Conservation (phyloP, 2,329 filamentous ascomycete species). For the Curvularia verruculosa region DNA sequence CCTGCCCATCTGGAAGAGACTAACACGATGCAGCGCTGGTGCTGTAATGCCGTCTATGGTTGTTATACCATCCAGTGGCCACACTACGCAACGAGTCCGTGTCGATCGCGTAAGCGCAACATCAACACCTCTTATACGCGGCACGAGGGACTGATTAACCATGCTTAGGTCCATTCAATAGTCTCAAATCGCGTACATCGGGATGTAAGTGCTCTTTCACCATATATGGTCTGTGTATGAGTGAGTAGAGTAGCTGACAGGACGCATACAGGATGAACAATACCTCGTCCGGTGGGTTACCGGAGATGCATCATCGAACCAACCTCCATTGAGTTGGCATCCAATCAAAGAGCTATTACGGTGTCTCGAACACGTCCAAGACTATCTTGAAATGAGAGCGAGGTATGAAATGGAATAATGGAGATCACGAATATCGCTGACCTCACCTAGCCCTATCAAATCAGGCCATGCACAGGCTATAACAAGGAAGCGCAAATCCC, state of each 20-base stretch:
- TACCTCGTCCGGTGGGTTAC: constrained; percentile 52
- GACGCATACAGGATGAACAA: constrained; percentile 46
- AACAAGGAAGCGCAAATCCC: constrained; percentile 37
- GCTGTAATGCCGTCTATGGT: constrained; percentile 38
- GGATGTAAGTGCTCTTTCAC: constrained; percentile 24
- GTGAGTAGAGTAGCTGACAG: constrained; percentile 31
- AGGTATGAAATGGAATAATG: constrained; percentile 24
- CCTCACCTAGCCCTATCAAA: constrained; percentile 15
- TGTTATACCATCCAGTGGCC: constrained; percentile 30
- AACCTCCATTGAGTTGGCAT: constrained; percentile 54
- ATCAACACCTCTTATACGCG: background rate
- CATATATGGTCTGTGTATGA: constrained; percentile 22
- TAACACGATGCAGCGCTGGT: constrained; percentile 10
- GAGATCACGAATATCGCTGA: constrained; percentile 9
- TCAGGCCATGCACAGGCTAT: background rate
- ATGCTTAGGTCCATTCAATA: constrained; percentile 11
- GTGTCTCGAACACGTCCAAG: constrained; percentile 51
- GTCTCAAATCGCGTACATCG: constrained; percentile 38
- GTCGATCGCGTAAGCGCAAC: constrained; percentile 30
- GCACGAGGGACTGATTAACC: background rate
- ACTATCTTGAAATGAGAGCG: constrained; percentile 47
- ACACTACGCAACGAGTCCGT: constrained; percentile 26
- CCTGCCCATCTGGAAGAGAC: background rate
- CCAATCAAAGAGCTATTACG: constrained; percentile 46
- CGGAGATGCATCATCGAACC: constrained; percentile 4